Conservation (phyloP, 768 basidiomycete species). For the Mycena amicta region DNA sequence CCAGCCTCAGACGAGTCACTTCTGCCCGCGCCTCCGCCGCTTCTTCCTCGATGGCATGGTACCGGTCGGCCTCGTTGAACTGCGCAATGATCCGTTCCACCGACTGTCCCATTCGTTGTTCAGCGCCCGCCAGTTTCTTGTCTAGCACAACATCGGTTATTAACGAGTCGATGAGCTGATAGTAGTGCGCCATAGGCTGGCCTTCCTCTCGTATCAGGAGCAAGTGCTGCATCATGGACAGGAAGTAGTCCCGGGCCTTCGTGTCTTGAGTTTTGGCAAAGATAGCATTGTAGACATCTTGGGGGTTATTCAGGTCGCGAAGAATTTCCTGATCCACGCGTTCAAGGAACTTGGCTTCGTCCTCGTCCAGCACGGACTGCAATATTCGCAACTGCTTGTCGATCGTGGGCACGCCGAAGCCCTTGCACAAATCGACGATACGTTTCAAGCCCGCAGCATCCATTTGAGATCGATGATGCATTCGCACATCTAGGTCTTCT, state of each 20-base stretch:
- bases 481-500: slow-evolving; percentile 80
- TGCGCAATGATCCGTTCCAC: slow-evolving; percentile 87
- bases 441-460: slow-evolving; percentile 80
- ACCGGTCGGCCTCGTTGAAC: slow-evolving; percentile 87
- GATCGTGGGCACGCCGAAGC: slow-evolving; percentile 64
- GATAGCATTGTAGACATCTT: slow-evolving; percentile 87
- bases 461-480: slow-evolving; percentile 89
- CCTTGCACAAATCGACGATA: slow-evolving; percentile 69
- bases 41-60: slow-evolving; percentile 79
- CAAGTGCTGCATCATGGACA: slow-evolving; percentile 93
- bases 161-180: slow-evolving; percentile 87
- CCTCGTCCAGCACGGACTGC: slow-evolving; percentile 65
- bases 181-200: slow-evolving; percentile 81
- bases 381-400: slow-evolving; percentile 68
- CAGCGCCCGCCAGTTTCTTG: slow-evolving; percentile 83
- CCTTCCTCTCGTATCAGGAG: slow-evolving; percentile 90
- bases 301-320: slow-evolving; percentile 74
- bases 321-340: slow-evolving; percentile 78
- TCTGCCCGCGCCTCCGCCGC: slow-evolving; percentile 66
- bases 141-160: slow-evolving; percentile 92
- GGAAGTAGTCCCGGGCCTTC: slow-evolving; percentile 80
- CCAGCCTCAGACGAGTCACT: slow-evolving; percentile 67
- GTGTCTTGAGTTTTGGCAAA: slow-evolving; percentile 76
- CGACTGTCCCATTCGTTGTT: slow-evolving; percentile 84
- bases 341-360: slow-evolving; percentile 72